A percentile compares a stretch with the other conserved stretches of the same genome.
Evolutionary conservation across 805 yeast species (phyloP).

Genomic region (Zygoascus bituminiphila): DNA sequence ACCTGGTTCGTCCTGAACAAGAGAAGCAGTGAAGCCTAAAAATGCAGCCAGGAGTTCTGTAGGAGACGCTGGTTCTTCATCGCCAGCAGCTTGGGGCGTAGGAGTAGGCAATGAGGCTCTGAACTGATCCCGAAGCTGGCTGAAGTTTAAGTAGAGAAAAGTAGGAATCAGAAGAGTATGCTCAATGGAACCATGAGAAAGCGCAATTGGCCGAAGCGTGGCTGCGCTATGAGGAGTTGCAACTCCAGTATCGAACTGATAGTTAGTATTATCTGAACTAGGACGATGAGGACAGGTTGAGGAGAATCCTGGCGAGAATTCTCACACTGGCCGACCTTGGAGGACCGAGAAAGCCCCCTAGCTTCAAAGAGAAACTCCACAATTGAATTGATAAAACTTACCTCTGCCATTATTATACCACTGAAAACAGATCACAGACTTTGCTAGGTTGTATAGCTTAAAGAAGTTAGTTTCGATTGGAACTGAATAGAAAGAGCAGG

Average conservation of each 20-base stretch:
- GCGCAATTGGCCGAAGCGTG: conserved; percentile 69
- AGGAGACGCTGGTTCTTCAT: conserved; percentile 80
- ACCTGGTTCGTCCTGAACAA: conserved; percentile 35
- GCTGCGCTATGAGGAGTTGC: conserved; percentile 38
- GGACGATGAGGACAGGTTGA: not conserved
- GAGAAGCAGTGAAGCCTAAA: conserved; percentile 45
- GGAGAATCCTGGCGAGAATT: not conserved
- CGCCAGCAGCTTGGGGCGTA: conserved; percentile 78
- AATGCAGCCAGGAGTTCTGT: conserved; percentile 80
- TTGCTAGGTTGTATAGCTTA: no score
- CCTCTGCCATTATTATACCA: not conserved
- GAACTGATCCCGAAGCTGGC: conserved; percentile 85
- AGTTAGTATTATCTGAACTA: not conserved
- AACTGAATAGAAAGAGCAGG: no score
- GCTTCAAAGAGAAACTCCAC: no score
- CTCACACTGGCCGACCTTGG: no score
- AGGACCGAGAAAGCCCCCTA: no score
- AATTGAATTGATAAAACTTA: no score
- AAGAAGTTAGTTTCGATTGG: no score
- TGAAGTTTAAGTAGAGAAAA: conserved; percentile 64
- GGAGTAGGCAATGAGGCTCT: conserved; percentile 50
- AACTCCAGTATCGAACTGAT: conserved; percentile 29
- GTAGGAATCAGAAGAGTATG: conserved; percentile 84
- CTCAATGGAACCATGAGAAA: conserved; percentile 81
- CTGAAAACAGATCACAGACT: not conserved